These are phyloP conservation scores for Debaryomyces prosopidis DNA, from an alignment of 805 yeast genomes.

Conservation along the genomic window DNA sequence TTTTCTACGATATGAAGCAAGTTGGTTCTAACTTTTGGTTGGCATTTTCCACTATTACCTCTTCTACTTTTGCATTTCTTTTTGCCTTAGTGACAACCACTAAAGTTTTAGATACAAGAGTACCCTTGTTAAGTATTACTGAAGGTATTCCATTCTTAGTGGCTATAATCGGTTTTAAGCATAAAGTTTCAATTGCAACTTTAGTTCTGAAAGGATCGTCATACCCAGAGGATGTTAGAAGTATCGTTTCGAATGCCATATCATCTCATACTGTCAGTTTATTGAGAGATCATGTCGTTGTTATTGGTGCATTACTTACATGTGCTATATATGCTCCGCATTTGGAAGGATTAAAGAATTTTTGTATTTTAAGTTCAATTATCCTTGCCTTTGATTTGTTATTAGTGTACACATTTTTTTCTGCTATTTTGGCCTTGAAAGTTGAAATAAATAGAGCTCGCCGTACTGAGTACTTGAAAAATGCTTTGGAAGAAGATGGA, in stretches of 20 bases:
- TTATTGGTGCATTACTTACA: conserved; percentile 68
- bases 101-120: conserved; percentile 53
- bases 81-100: conserved; percentile 68
- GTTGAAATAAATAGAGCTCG: conserved; percentile 86
- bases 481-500: conserved; percentile 91
- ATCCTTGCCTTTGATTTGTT: conserved; percentile 71
- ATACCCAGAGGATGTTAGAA: conserved; percentile 41
- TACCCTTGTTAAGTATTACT: conserved; percentile 72
- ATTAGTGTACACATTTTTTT: conserved; percentile 75
- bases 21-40: conserved; percentile 88
- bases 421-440: conserved; percentile 83
- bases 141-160: conserved; percentile 95
- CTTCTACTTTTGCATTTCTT: conserved; percentile 81
- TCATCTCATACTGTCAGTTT: conserved; percentile 48
- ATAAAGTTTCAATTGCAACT: conserved; percentile 71
- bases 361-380: conserved; percentile 72
- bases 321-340: conserved; percentile 65
- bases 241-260: conserved; percentile 44
- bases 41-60: conserved; percentile 72
- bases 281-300: conserved; percentile 74
- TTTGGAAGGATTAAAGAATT: conserved; percentile 74
- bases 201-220: conserved; percentile 49
- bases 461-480: conserved; percentile 72
- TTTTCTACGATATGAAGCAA: conserved; percentile 73
- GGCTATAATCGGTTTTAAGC: conserved; percentile 88